Evolutionary conservation across 2,329 filamentous ascomycete genomes (phyloP), one percentile per base, ranked within the genome.

Genomic region (Epichloe sp.): DNA sequence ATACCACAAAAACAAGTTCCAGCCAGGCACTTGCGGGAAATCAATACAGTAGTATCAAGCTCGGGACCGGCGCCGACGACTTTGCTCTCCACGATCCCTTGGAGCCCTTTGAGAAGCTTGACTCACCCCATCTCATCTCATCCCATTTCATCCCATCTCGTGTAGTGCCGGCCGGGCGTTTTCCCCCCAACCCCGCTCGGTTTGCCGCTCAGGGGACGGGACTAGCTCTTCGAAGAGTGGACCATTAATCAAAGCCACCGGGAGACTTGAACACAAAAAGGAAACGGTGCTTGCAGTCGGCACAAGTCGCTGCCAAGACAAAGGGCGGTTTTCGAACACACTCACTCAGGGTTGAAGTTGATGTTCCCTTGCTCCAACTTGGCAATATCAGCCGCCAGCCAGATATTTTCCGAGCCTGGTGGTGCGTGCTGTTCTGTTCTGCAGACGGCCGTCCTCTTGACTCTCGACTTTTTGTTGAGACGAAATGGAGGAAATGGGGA

Each of bases 211-310:
- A 48, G 46, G 47, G 37, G 37, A 49, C 7, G 10, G 17, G 19
- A 23, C 41, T 21, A 21, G 2, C 11, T 21, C n/a, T 26, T 21
- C 4, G 8, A 47, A 47, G 37, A 26, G 50, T 49, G 53, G 50
- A 4, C 47, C 38, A 52, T 52, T 50, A 50, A 52, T 52, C 50
- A 54, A 54, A 52, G 44, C 50, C 36, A 35, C 50, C 47, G 37
- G 12, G 11, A 19, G 17, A 31, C 19, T 23, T 43, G 44, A 38
- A 17, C 35, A n/a, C 36, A 15, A 43, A 37, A 47, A 42, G 46
- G 45, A 45, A 40, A 45, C 37, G 42, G 41, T 38, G 31, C 7
- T 26, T 26, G 26, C 26, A 26, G 26, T 26, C 2, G 26, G 26
- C 7, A 26, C 26, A 10, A 10, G 8, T 31, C 26, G n/a, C 26